Base-by-base conservation (phyloP, 202 grass and related monocot genomes). In the Digitaria exilis region DNA sequence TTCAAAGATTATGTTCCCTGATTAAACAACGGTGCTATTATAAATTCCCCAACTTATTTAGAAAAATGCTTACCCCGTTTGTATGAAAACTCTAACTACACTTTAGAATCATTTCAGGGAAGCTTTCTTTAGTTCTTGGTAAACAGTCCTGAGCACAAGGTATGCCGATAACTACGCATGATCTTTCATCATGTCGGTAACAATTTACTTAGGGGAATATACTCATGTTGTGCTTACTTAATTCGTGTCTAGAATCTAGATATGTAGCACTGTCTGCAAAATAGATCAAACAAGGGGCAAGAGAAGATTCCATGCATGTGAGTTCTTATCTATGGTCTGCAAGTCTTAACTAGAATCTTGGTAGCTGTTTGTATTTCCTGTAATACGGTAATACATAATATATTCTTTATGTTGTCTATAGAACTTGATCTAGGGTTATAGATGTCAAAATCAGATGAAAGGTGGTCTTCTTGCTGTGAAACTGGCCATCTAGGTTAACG, bases 361-460 rank as follows among this genome's bases (percentile, higher is more conserved):
- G 76, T 75, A 86, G 77, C n/a, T 60, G 73, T 65, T 72, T 50
- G 51, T 74, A 58, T 78, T n/a, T n/a, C 32, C 41, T 83, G 69
- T 65, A 46, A 55, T 78, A 74, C 12, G 24, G 57, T 46, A 69
- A 55, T 73, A 59, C 41, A 43, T 52, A 66, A 75, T 62, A 31
- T 75, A 67, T 83, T 62, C 21, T 26, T 43, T 71, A 21, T 52
- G 64, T 79, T 78, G 34, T 75, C 43, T 44, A 59, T 70, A 79
- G 15, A 79, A 83, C 57, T 74, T 59, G 51, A 52, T 76, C 69
- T 48, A 65, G 48, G 71, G 45, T 7, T 80, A 84, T 71, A 71
- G 69, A 65, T 77, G 84, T 90, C 89, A 80, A 80, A n/a, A 79
- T 87, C 84, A 81, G 68, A 29, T 75, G 79, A 90, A 87, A 87